Evolutionary conservation across 768 basidiomycete species (phyloP).

Genomic region (Amyloporia xantha): DNA sequence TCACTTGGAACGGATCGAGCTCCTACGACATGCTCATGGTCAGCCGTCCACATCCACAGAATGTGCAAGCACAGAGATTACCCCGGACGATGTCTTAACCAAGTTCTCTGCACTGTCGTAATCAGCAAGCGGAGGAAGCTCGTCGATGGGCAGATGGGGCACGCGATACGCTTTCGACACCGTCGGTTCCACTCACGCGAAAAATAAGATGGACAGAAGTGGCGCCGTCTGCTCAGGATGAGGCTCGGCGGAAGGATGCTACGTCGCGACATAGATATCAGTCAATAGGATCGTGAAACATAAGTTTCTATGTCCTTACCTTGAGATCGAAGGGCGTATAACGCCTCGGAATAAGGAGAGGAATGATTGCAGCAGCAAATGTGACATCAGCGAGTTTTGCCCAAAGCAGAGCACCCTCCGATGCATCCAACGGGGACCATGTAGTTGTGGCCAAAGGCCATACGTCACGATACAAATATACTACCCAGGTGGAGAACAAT

Average conservation of each 20-base stretch:
- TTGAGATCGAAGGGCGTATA: conserved; percentile 36
- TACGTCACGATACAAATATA: conserved; percentile 32
- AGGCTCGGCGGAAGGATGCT: conserved; percentile 16
- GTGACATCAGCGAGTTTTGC: conserved; percentile 27
- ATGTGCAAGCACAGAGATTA: conserved; percentile 12
- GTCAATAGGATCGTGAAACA: background rate
- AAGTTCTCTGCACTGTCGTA: conserved; percentile 24
- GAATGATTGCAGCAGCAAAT: conserved; percentile 30
- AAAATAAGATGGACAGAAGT: conserved; percentile 32
- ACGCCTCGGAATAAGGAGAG: conserved; percentile 30
- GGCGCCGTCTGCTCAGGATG: conserved; percentile 43
- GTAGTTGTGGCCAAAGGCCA: conserved; percentile 33
- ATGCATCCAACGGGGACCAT: conserved; percentile 27
- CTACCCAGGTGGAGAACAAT: conserved; percentile 25
- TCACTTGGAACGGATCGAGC: conserved; percentile 31
- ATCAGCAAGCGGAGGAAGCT: conserved; percentile 30
- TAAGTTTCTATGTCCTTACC: conserved; percentile 10
- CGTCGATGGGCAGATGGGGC: conserved; percentile 26
- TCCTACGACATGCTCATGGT: conserved; percentile 10
- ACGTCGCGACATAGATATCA: background rate
- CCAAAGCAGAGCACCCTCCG: conserved; percentile 31
- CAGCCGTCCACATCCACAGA: background rate
- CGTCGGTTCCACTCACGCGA: conserved; percentile 33
- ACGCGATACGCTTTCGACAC: conserved; percentile 25
- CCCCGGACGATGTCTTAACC: conserved; percentile 19